Conservation (phyloP, 2,329 filamentous ascomycete species). For the Pyrenophora seminiperda region DNA sequence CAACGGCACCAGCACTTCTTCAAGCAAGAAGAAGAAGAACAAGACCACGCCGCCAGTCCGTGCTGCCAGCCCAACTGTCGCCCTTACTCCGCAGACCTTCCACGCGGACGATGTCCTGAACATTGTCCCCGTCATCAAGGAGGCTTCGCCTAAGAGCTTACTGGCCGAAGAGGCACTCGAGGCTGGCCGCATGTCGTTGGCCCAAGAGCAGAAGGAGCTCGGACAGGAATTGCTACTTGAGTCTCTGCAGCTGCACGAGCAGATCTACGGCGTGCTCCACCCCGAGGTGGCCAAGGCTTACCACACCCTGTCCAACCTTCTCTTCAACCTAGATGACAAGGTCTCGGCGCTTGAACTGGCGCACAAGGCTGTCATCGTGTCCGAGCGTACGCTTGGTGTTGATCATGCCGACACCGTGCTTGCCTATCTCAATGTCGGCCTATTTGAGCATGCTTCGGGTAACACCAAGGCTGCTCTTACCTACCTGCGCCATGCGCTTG, state of each 20-base stretch:
- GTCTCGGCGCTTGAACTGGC: constrained; percentile 92
- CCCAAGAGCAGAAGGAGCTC: constrained; percentile 92
- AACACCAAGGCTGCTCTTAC: constrained; percentile 86
- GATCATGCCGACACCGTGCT: constrained; percentile 93
- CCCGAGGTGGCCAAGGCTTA: constrained; percentile 95
- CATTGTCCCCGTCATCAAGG: constrained; percentile 92
- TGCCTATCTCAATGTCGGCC: constrained; percentile 91
- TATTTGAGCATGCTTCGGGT: constrained; percentile 91
- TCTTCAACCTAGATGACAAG: constrained; percentile 98
- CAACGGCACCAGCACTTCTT: constrained; percentile 47
- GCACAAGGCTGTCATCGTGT: constrained; percentile 94
- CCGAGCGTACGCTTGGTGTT: constrained; percentile 89
- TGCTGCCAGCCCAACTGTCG: constrained; percentile 49
- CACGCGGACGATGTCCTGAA: constrained; percentile 85
- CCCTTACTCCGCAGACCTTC: constrained; percentile 68
- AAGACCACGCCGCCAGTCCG: constrained; percentile 58
- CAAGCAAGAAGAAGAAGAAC: constrained; percentile 59
- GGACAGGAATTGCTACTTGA: constrained; percentile 96
- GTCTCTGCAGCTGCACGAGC: constrained; percentile 92
- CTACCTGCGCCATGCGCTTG: constrained; percentile 89
- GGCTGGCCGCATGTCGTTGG: constrained; percentile 92
- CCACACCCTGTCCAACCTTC: constrained; percentile 91
- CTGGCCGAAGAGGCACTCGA: constrained; percentile 95
- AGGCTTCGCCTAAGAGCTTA: constrained; percentile 86
- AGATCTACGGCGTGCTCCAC: constrained; percentile 97